phyloP scores from a whole-genome alignment of 345 rosid species.

The Draba incana region DNA sequence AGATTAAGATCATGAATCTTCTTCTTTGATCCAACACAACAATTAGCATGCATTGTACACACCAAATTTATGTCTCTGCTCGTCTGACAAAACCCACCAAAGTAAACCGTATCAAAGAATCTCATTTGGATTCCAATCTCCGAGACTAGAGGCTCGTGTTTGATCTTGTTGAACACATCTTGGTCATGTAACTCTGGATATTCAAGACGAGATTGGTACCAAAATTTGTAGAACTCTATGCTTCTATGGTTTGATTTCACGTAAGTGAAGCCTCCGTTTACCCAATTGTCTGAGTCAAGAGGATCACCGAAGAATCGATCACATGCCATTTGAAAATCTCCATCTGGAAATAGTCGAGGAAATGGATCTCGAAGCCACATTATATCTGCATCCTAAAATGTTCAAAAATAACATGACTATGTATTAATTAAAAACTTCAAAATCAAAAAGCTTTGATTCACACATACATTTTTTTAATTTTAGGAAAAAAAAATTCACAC shows the following conservation, averaged over 20 bases:
- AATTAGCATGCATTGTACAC: conserved; percentile 90
- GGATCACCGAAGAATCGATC: conserved; percentile 57
- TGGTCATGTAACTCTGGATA: conserved; percentile 69
- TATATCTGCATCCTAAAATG: conserved; percentile 75
- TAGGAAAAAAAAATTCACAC: too few relatives aligned
- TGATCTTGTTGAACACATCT: conserved; percentile 76
- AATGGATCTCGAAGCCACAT: conserved; percentile 86
- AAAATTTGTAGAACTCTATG: conserved; percentile 64
- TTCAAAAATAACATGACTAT: background rate
- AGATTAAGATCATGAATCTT: conserved; percentile 63
- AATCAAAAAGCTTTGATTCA: too few relatives aligned
- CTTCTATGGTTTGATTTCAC: conserved; percentile 61
- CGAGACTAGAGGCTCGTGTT: conserved; percentile 41
- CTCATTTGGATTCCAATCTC: conserved; percentile 52
- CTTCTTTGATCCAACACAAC: conserved; percentile 65
- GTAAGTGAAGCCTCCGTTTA: conserved; percentile 75
- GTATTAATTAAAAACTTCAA: background rate
- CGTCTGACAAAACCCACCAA: conserved; percentile 75
- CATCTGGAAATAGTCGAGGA: conserved; percentile 53
- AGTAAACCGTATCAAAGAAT: conserved; percentile 64
- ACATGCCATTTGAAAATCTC: conserved; percentile 88
- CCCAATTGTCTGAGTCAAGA: conserved; percentile 44
- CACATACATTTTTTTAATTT: too few relatives aligned
- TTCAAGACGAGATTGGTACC: conserved; percentile 57
- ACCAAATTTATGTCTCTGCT: conserved; percentile 57